These are phyloP conservation scores for Puccinia novopanici DNA, from an alignment of 1,284 basidiomycete genomes.

Conservation along the genomic window DNA sequence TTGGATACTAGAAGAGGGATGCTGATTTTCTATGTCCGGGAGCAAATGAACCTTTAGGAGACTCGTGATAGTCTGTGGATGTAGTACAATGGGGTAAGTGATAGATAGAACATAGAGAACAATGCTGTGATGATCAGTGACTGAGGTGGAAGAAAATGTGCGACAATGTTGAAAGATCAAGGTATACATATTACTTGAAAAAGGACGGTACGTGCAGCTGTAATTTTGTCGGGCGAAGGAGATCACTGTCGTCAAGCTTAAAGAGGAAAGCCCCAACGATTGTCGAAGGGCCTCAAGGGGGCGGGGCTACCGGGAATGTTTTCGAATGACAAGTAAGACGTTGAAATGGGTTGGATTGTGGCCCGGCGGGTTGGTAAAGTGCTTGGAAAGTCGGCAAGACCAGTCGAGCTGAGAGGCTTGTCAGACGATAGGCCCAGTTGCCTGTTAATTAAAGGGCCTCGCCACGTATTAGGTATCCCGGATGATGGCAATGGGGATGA, in stretches of 20 bases:
- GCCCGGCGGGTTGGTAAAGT: neutral
- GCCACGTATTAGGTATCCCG: neutral
- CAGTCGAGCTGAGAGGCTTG: neutral
- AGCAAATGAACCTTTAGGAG: conserved; percentile 3
- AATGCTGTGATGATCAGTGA: neutral
- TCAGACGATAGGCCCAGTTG: neutral
- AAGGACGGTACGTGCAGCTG: neutral
- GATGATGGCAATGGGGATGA: neutral
- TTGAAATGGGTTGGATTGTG: conserved; percentile 24
- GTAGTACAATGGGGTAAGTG: conserved; percentile 19
- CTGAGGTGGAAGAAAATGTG: neutral
- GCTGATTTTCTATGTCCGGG: conserved; percentile 31
- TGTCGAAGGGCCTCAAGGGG: conserved; percentile 8
- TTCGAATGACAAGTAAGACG: conserved; percentile 15
- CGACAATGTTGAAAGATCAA: conserved; percentile 5
- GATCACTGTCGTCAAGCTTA: neutral
- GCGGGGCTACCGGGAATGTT: neutral
- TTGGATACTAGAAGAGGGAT: conserved; percentile 10
- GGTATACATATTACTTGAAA: conserved; percentile 20
- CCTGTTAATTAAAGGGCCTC: neutral
- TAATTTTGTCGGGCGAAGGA: neutral
- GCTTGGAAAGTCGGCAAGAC: neutral
- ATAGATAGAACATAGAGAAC: neutral
- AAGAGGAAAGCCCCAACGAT: conserved; percentile 7
- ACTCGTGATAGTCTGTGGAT: neutral